Evolutionary conservation across 1,284 basidiomycete genomes (phyloP), one percentile per base, ranked within the genome.

Genomic region (Wolfiporia cocos): DNA sequence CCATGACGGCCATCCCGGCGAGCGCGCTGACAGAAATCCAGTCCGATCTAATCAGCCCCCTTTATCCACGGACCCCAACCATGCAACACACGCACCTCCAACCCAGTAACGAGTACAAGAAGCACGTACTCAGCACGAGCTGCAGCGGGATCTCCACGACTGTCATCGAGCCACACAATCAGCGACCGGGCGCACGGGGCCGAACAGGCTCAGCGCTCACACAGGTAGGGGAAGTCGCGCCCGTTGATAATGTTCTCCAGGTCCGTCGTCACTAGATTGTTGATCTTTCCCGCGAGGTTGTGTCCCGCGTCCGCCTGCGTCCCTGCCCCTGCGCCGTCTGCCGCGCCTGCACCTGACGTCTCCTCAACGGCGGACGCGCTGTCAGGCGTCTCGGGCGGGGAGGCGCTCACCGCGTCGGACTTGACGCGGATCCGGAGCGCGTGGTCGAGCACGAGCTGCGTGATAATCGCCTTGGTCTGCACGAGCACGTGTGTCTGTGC

Each of bases 381-480:
- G n/a, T n/a, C n/a, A n/a, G n/a, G n/a, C n/a, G n/a, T n/a, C n/a
- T n/a, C n/a, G n/a, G n/a, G n/a, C n/a, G n/a, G n/a, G n/a, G n/a
- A n/a, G n/a, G n/a, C n/a, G n/a, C n/a, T n/a, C n/a, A n/a, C n/a
- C n/a, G 57, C 58, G 47, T 73, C 68, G 3, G 71, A 68, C 50
- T 74, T 76, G 59, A 85, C 69, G n/a, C 82, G 69, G 36, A 86
- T 74, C 19, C 78, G 70, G 3, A 86, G 64, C 3, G 80, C 66
- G 50, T 85, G 82, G 43, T 83, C 78, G 51, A 85, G 83, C 10
- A 86, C 60, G 2, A 85, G 67, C 52, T 84, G 74, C 0, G 80
- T 83, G 37, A 86, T 58, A 31, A 86, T 69, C 2, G 71, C 71
- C 56, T 86, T 78, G 5, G 63, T 56, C 24, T 74, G 71, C 12